These are phyloP conservation scores for Backusella westeae DNA, from an alignment of 192 early-diverging fungal species.

Conservation along the genomic window DNA sequence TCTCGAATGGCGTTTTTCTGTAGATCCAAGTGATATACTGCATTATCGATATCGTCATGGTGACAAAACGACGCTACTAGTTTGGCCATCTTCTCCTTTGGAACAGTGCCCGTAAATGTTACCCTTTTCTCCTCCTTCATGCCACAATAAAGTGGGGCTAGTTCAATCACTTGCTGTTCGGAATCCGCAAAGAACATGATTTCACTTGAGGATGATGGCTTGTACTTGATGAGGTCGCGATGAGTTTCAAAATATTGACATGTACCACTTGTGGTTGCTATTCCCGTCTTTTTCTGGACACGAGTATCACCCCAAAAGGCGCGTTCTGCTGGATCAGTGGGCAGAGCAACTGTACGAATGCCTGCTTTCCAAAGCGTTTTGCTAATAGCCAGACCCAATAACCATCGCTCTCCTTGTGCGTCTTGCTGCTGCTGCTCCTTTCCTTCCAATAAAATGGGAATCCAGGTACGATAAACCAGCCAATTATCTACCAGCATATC, in stretches of 20 bases:
- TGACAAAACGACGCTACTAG: background rate
- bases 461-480: constrained; percentile 27
- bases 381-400: constrained; percentile 15
- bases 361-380: constrained; percentile 28
- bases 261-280: constrained; percentile 23
- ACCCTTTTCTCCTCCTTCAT: background rate
- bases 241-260: constrained; percentile 3
- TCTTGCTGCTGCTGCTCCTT: background rate
- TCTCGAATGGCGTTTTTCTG: background rate
- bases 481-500: constrained; percentile 30
- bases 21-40: background rate
- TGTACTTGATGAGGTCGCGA: background rate
- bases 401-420: background rate
- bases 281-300: constrained; percentile 20
- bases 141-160: background rate
- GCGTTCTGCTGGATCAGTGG: constrained; percentile 40
- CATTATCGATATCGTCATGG: background rate
- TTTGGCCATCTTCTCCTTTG: background rate
- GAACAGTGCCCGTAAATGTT: background rate
- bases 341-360: constrained; percentile 41
- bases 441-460: background rate
- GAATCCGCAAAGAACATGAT: background rate
- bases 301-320: constrained; percentile 43
- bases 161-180: background rate
- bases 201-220: background rate